Base-by-base conservation (phyloP, 225 moss, liverwort and hornwort genomes). In the Anthoceros angustus region DNA sequence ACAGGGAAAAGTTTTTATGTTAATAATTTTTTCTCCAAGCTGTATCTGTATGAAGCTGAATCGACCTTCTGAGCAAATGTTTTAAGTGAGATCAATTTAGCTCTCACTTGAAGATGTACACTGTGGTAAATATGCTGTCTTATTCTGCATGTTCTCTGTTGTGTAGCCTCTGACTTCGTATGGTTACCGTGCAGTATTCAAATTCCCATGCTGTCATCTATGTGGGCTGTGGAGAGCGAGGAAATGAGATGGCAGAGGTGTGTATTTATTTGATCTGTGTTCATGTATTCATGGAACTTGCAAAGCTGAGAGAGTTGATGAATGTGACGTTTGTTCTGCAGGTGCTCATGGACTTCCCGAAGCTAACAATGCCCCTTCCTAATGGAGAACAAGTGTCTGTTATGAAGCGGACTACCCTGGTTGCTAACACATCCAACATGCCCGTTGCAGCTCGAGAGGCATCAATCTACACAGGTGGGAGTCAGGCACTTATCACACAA, bases 361-460 rank as follows among this genome's bases (percentile, higher is more conserved):
- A 95, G 78, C 71, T 95, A 46, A 95, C 76, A 23, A 95, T 95
- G 94, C 88, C 90, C 71, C 79, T 90, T 9, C 90, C 90, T 26
- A 90, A 95, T 72, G 94, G 94, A 63, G 83, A 90, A 25, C 90
- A 95, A 74, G 94, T 90, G 76, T 85, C 94, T 66, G 94, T 95
- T 32, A 95, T 95, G 94, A 95, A 95, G 79, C 80, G 94, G 64
- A 95, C 94, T 23, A 80, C 91, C 66, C 90, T 95, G 39, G 94
- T 95, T 42, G 94, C 94, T 32, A 95, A 95, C 76, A 95, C 94
- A 14, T 95, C 94, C 50, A 95, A 95, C 72, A 95, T 95, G 94
- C 94, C 94, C 9, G 94, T 95, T 77, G 94, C 94, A 73, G 94
- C 94, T 65, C 90, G 94, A 79, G 94, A 95, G 80, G 94, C 94